phyloP scores from a whole-genome alignment of 1,284 basidiomycete species.

The Cronartium ribicola region DNA sequence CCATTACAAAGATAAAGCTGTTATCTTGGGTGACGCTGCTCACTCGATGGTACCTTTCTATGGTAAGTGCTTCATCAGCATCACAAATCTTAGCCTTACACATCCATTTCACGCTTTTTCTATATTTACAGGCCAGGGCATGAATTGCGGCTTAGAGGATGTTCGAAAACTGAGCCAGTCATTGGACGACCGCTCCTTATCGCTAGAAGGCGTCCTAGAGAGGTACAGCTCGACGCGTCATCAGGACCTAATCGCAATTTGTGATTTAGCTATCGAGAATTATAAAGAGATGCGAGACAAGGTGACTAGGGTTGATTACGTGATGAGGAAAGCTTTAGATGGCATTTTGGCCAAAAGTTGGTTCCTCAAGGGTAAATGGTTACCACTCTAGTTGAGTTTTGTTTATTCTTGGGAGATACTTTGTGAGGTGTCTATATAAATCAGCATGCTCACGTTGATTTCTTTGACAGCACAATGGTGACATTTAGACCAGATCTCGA shows the following conservation, averaged over 20 bases:
- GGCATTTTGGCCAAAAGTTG: slow-evolving; percentile 29
- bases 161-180: slow-evolving; percentile 79
- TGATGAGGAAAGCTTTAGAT: slow-evolving; percentile 30
- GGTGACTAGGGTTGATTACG: slow-evolving; percentile 19
- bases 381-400: slow-evolving; percentile 32
- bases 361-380: slow-evolving; percentile 35
- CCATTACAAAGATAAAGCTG: slow-evolving; percentile 78
- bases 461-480: slow-evolving; percentile 31
- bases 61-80: slow-evolving; percentile 51
- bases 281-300: slow-evolving; percentile 63
- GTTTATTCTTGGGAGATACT: slow-evolving; percentile 52
- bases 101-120: not conserved
- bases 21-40: slow-evolving; percentile 88
- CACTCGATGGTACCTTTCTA: slow-evolving; percentile 91
- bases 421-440: slow-evolving; percentile 49
- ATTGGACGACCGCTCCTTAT: slow-evolving; percentile 65
- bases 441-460: not conserved
- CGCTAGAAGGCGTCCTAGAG: slow-evolving; percentile 64
- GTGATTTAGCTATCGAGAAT: slow-evolving; percentile 86
- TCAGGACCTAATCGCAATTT: slow-evolving; percentile 83
- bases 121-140: slow-evolving; percentile 64
- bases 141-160: slow-evolving; percentile 97
- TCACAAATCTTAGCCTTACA: not conserved
- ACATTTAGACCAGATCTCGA: slow-evolving; percentile 37
- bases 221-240: slow-evolving; percentile 75